phyloP scores from a whole-genome alignment of 352 stramenopile genomes.

The Phytopythium cucurbitacearum region DNA sequence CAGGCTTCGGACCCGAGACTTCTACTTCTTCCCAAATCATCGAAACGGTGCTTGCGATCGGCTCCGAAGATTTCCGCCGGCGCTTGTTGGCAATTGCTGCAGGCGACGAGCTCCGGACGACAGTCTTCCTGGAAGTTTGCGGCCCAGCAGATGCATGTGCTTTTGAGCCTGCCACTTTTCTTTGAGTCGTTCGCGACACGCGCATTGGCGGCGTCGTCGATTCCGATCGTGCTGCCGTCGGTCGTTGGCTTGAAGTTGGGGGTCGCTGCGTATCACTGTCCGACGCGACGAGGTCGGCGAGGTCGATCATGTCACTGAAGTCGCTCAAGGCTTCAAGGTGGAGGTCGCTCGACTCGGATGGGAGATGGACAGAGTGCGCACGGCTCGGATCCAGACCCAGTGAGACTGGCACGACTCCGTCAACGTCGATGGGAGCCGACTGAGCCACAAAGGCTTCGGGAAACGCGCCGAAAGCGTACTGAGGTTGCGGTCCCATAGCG shows the following conservation, averaged over 20 bases:
- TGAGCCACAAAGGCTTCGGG: neutral
- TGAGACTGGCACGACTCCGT: neutral
- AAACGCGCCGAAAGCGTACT: conserved; percentile 1
- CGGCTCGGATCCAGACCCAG: neutral
- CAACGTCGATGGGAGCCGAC: neutral
- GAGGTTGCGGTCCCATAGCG: too few relatives aligned
- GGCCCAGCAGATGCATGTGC: neutral
- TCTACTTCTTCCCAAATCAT: conserved; percentile 33
- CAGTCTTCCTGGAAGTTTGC: neutral
- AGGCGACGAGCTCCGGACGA: conserved; percentile 1
- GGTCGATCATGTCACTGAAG: conserved; percentile 52
- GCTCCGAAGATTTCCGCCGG: conserved; percentile 29
- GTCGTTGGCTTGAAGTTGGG: neutral
- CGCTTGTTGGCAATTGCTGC: conserved; percentile 1
- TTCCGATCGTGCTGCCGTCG: neutral
- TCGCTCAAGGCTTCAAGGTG: conserved; percentile 48
- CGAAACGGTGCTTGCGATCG: conserved; percentile 10
- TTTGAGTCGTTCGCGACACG: neutral
- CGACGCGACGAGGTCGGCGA: conserved; percentile 45
- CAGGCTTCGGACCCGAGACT: conserved; percentile 19
- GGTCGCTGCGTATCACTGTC: conserved; percentile 18
- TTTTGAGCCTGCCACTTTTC: neutral
- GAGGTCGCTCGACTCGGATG: conserved; percentile 23
- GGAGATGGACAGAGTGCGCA: conserved; percentile 8
- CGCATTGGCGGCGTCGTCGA: neutral